Conservation (phyloP, 805 yeast genomes). For the Nakazawaea populi region DNA sequence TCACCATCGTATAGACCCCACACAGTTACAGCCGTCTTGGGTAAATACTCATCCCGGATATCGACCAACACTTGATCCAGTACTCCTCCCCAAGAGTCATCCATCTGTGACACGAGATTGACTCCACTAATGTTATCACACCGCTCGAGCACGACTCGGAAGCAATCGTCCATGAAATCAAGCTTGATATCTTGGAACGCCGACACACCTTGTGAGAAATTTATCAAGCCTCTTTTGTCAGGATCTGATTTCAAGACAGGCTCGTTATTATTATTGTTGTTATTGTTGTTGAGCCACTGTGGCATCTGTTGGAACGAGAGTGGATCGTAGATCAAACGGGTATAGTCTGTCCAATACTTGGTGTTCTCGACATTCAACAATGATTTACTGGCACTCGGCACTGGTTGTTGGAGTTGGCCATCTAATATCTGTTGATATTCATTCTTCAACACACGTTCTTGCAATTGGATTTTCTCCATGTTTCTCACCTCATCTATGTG, state of each 20-base stretch:
- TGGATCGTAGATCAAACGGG: constrained; percentile 63
- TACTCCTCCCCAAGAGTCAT: constrained; percentile 84
- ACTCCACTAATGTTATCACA: constrained; percentile 74
- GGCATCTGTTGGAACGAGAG: constrained; percentile 44
- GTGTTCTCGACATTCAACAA: constrained; percentile 34
- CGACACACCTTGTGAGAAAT: constrained; percentile 49
- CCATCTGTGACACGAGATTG: constrained; percentile 63
- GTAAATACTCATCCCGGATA: constrained; percentile 64
- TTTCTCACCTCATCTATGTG: constrained; percentile 16
- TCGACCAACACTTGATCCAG: constrained; percentile 43
- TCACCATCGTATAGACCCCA: constrained; percentile 36
- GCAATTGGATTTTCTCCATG: constrained; percentile 26
- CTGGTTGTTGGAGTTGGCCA: not conserved
- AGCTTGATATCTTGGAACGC: constrained; percentile 42
- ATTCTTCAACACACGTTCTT: constrained; percentile 37
- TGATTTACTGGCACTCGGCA: too few relatives aligned
- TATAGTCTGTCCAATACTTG: constrained; percentile 76
- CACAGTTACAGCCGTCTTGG: constrained; percentile 38
- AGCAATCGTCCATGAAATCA: constrained; percentile 51
- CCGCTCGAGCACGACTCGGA: constrained; percentile 62
- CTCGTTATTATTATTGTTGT: constrained; percentile 31
- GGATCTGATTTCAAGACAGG: constrained; percentile 23
- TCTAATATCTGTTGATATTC: constrained; percentile 65
- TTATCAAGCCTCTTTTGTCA: constrained; percentile 33
- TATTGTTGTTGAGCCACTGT: constrained; percentile 40